phyloP scores from a whole-genome alignment of 192 early-diverging fungal genomes.

The Rhizoclosmatium sp. region DNA sequence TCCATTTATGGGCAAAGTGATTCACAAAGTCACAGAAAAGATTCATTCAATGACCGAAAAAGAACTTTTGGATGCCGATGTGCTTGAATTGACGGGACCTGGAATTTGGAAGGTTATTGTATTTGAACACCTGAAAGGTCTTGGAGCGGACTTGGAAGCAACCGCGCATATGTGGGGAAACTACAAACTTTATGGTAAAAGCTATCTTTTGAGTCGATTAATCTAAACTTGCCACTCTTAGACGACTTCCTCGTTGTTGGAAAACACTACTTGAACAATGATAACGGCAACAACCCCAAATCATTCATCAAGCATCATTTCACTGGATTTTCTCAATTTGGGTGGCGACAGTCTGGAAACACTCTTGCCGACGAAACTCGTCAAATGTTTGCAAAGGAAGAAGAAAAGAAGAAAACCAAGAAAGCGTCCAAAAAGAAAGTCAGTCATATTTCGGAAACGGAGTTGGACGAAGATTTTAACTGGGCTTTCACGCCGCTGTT shows the following conservation, averaged over 20 bases:
- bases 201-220: not conserved
- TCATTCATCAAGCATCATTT: slow-evolving; percentile 30
- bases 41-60: slow-evolving; percentile 23
- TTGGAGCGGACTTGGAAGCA: slow-evolving; percentile 19
- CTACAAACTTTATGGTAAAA: slow-evolving; percentile 23
- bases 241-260: slow-evolving; percentile 34
- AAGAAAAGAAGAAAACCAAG: not conserved
- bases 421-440: not conserved
- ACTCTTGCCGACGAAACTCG: slow-evolving; percentile 16
- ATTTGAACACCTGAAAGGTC: slow-evolving; percentile 2
- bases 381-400: not conserved
- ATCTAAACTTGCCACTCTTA: not conserved
- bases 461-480: not conserved
- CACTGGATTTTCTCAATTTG: slow-evolving; percentile 32
- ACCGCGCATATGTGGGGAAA: slow-evolving; percentile 17
- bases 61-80: slow-evolving; percentile 25
- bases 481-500: not conserved
- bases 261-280: slow-evolving; percentile 26
- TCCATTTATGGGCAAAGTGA: slow-evolving; percentile 36
- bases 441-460: not conserved
- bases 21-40: slow-evolving; percentile 19
- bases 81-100: slow-evolving; percentile 30
- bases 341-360: slow-evolving; percentile 19
- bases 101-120: slow-evolving; percentile 35
- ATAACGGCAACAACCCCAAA: slow-evolving; percentile 28